Conservation (phyloP, 345 rosid genomes). For the Dimocarpus longan region DNA sequence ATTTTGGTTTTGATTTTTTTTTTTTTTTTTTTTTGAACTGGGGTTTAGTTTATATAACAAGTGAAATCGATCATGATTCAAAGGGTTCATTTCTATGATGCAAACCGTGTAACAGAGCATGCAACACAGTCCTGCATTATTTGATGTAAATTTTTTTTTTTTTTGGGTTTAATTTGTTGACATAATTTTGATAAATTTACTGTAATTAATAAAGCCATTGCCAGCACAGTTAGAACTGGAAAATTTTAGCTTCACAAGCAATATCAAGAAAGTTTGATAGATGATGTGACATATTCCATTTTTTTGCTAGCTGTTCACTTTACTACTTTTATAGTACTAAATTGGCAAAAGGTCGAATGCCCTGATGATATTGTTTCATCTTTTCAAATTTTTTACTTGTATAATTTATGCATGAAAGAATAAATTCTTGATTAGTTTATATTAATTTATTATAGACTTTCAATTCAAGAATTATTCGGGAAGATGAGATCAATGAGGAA, state of each 20-base stretch:
- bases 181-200: neutral
- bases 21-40: neutral
- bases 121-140: neutral
- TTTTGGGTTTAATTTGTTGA: no score
- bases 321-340: neutral
- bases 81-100: neutral
- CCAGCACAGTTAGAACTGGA: neutral
- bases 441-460: neutral
- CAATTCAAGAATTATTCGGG: conserved; percentile 1
- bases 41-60: neutral
- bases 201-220: no score
- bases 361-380: neutral
- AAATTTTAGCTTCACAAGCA: neutral
- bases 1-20: neutral
- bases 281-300: neutral
- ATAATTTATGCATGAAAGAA: neutral
- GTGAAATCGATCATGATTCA: neutral
- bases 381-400: neutral
- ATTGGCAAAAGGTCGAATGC: neutral
- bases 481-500: neutral
- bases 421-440: conserved; percentile 4
- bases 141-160: neutral
- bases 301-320: neutral
- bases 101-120: neutral
- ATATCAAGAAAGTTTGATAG: neutral